phyloP scores from a whole-genome alignment of 345 rosid species.

The Dovyalis caffra region DNA sequence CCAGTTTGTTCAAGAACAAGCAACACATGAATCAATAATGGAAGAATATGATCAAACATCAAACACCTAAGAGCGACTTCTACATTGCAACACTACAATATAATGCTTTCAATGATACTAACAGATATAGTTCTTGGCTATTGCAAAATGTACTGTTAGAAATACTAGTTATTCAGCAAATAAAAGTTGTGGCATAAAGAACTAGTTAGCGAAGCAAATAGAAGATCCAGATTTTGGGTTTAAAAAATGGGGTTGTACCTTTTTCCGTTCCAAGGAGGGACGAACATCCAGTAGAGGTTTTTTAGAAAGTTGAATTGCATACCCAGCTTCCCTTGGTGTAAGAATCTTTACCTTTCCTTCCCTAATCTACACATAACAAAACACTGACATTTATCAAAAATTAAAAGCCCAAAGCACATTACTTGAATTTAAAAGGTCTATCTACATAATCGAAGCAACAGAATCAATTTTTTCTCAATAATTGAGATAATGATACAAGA shows the following conservation, averaged over 20 bases:
- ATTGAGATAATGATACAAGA: background rate
- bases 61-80: background rate
- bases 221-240: background rate
- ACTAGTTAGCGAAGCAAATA: background rate
- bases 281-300: conserved; percentile 85
- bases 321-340: conserved; percentile 84
- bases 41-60: background rate
- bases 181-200: too few species aligned
- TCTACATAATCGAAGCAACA: conserved; percentile 4
- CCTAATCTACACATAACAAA: conserved; percentile 51
- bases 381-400: conserved; percentile 10
- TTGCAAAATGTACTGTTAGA: background rate
- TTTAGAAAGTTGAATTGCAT: conserved; percentile 80
- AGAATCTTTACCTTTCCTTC: conserved; percentile 81
- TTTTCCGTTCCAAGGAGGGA: conserved; percentile 63
- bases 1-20: conserved; percentile 4
- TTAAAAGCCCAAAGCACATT: conserved; percentile 12
- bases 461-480: background rate
- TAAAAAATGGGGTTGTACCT: conserved; percentile 37
- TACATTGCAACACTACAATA: background rate
- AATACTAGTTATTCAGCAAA: background rate
- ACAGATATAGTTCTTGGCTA: background rate
- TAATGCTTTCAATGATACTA: background rate
- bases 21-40: background rate
- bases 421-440: conserved; percentile 3